These are phyloP conservation scores for Vanrija humicola DNA, from an alignment of 1,284 basidiomycete species.

Conservation along the genomic window DNA sequence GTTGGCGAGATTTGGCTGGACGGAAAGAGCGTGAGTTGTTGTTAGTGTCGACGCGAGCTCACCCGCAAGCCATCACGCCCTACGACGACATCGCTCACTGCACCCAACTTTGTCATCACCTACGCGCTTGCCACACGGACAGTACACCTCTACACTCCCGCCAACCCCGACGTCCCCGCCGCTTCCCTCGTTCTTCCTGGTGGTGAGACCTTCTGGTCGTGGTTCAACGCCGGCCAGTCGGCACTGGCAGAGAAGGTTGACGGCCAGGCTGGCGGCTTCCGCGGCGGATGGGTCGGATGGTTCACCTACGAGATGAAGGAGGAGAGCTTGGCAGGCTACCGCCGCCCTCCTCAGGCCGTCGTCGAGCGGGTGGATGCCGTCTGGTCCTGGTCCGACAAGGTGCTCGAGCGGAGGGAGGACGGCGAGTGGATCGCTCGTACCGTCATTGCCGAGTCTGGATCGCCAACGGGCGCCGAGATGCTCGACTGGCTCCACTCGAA, in stretches of 20 bases:
- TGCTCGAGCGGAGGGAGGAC: slow-evolving; percentile 47
- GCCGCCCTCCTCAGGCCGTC: slow-evolving; percentile 5
- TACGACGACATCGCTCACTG: slow-evolving; percentile 42
- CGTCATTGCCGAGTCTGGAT: slow-evolving; percentile 30
- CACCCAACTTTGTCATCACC: slow-evolving; percentile 41
- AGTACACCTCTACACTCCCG: slow-evolving; percentile 21
- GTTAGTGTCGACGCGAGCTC: background rate
- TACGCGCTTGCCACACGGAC: slow-evolving; percentile 38
- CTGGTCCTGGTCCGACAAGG: slow-evolving; percentile 48
- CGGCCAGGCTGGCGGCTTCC: slow-evolving; percentile 34
- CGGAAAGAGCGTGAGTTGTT: slow-evolving; percentile 46
- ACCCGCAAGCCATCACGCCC: slow-evolving; percentile 33
- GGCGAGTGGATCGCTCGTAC: slow-evolving; percentile 50
- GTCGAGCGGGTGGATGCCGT: slow-evolving; percentile 37
- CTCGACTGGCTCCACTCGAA: slow-evolving; percentile 31
- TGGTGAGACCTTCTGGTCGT: slow-evolving; percentile 43
- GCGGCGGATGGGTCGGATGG: slow-evolving; percentile 54
- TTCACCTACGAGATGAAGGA: slow-evolving; percentile 57
- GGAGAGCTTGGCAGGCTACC: slow-evolving; percentile 49
- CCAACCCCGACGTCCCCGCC: slow-evolving; percentile 10
- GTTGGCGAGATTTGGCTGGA: slow-evolving; percentile 55
- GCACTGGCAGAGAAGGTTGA: slow-evolving; percentile 10
- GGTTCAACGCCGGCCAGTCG: slow-evolving; percentile 35
- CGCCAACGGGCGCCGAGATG: slow-evolving; percentile 13
- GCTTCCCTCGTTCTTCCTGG: slow-evolving; percentile 11